Base-by-base conservation (phyloP, 208 protist species). In the Wallacemonas sp. region DNA sequence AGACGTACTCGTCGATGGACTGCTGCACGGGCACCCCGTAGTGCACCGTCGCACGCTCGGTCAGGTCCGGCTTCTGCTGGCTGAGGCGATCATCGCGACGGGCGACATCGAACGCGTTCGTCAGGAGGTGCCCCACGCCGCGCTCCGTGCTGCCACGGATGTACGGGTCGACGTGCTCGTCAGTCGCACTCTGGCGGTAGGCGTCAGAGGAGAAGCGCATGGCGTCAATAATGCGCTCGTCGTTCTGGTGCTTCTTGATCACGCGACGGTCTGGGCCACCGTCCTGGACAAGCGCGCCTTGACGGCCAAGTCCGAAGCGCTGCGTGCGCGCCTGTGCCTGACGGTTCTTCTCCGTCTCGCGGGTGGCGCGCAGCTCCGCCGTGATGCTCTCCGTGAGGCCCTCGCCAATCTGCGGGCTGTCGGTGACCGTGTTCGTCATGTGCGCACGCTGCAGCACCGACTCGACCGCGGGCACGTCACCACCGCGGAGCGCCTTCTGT, bases 211-310 rank as follows among this genome's bases (percentile, higher is more conserved):
- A 30, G 67, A 93, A 96, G 16, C 63, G 26, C 68, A 84, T 68
- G 2, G 91, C 91, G 60, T 93, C 79, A 14, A 94, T 23, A 19
- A 95, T 70, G n/a, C 88, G 84, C 71, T 96, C 91, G 60, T 96
- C 91, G 69, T 95, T 92, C 5, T 66, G 83, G 70, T 93, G 81
- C 61, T 82, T 82, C 74, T 86, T 78, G 39, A 90, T 41, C 41
- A 65, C 77, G 4, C 91, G 88, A 29, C 79, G 54, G 65, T 96
- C 91, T 11, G 91, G 91, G 1, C 91, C 91, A 27, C 78, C 85
- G 65, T 96, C 91, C 70, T 93, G 86, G 62, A 95, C 88, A n/a
- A 96, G 76, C 11, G 87, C 76, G 2, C 83, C 81, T 52, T 94
- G 88, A 24, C 91, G 81, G 29, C 91, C 91, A 30, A 96, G 79